A percentile compares a stretch with the other conserved stretches of the same genome.
phyloP scores from a whole-genome alignment of 2,329 filamentous ascomycete genomes.

The Scytalidium lignicola region DNA sequence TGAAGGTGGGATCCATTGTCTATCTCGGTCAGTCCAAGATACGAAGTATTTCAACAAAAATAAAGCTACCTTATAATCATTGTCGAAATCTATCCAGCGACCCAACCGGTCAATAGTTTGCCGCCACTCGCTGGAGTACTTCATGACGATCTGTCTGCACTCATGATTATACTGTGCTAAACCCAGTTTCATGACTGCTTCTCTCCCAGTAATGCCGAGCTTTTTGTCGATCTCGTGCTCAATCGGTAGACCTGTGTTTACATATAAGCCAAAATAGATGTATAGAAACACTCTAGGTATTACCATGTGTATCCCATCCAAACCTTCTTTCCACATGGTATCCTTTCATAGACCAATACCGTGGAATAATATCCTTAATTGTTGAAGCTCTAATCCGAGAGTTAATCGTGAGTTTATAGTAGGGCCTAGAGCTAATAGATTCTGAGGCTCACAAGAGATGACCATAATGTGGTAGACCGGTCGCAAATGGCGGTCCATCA shows the following conservation, averaged over 20 bases:
- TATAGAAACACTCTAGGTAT: not conserved
- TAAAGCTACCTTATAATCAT: slow-evolving; percentile 79
- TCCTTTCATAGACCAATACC: slow-evolving; percentile 97
- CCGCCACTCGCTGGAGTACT: slow-evolving; percentile 82
- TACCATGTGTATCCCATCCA: slow-evolving; percentile 86
- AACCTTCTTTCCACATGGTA: slow-evolving; percentile 88
- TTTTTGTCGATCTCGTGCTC: slow-evolving; percentile 99
- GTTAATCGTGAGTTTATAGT: slow-evolving; percentile 54
- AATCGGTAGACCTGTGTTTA: slow-evolving; percentile 64
- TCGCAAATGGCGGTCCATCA: slow-evolving; percentile 78
- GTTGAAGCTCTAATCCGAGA: slow-evolving; percentile 60
- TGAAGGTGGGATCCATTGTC: slow-evolving; percentile 93
- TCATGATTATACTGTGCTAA: slow-evolving; percentile 87
- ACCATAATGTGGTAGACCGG: slow-evolving; percentile 60
- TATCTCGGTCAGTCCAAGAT: slow-evolving; percentile 24
- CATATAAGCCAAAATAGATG: not conserved
- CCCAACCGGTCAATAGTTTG: slow-evolving; percentile 82
- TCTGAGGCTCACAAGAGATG: slow-evolving; percentile 49
- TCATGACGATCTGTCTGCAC: slow-evolving; percentile 90
- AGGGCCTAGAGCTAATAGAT: no score
- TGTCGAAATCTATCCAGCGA: slow-evolving; percentile 97
- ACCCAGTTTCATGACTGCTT: slow-evolving; percentile 81
- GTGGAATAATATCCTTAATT: slow-evolving; percentile 94
- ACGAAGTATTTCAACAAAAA: slow-evolving; percentile 10
- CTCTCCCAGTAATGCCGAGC: slow-evolving; percentile 79